Conservation (phyloP, 108 stramenopile genomes). For the Skeletonema menzelii region DNA sequence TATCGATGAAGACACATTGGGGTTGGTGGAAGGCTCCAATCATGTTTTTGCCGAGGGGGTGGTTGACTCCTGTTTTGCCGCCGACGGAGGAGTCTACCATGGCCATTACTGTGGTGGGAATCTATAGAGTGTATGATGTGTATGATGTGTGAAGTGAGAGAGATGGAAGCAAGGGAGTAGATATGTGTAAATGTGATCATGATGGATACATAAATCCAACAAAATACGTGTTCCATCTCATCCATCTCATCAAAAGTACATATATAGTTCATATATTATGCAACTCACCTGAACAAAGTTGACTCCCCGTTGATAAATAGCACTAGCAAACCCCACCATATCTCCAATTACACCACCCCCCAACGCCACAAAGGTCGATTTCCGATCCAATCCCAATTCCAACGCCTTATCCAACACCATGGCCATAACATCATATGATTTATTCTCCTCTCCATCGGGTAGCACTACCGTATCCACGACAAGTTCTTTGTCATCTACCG, state of each 20-base stretch:
- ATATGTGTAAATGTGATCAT: background rate
- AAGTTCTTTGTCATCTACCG: constrained; percentile 5
- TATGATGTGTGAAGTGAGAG: background rate
- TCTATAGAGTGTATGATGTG: constrained; percentile 14
- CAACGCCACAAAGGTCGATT: constrained; percentile 91
- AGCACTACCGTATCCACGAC: constrained; percentile 72
- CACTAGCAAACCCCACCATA: constrained; percentile 98
- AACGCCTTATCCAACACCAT: constrained; percentile 77
- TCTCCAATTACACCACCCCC: constrained; percentile 99
- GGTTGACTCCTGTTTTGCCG: constrained; percentile 98
- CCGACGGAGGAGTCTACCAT: constrained; percentile 98
- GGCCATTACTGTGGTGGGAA: constrained; percentile 99
- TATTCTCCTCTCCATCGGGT: constrained; percentile 88
- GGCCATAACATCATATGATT: constrained; percentile 65
- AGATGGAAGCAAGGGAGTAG: background rate
- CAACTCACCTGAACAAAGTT: constrained; percentile 86
- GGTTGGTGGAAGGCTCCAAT: constrained; percentile 99
- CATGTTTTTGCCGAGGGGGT: constrained; percentile 98
- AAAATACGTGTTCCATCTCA: background rate
- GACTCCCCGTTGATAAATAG: constrained; percentile 96
- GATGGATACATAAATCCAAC: constrained; percentile 1
- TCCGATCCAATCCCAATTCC: constrained; percentile 80
- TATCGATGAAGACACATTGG: constrained; percentile 91
- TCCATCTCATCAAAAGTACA: background rate
- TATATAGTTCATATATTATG: no score